Evolutionary conservation across 148 eudicot genomes (phyloP), one percentile per base, ranked within the genome.

Genomic region (Rhododendron kiyosumense): DNA sequence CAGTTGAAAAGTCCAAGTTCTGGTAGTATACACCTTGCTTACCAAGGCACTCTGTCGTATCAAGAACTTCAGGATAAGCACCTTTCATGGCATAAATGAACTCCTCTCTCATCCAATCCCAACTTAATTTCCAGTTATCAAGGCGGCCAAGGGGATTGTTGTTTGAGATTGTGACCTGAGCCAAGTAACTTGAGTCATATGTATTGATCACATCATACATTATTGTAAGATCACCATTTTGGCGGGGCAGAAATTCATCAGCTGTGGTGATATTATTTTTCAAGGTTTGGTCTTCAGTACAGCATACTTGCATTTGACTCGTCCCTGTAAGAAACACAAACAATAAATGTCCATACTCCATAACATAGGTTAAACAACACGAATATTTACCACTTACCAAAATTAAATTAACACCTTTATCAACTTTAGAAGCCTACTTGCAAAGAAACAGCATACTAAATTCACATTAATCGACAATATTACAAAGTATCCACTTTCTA

Each of bases 81-180:
- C 98, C 98, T 90, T 81, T 90, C 92, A 92, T 92, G 36, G 86
- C 18, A 28, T 38, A 43, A 38, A 94, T 94, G 74, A 94, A 94
- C 85, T 94, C 98, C 12, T 88, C 91, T 7, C 88, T 85, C 95
- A 92, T 94, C 98, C 98, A 94, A 46, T 91, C 92, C 94, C 94
- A 94, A 87, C 88, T 92, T 79, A 94, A 85, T 76, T 84, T 87
- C 98, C 98, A 94, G 73, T 92, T 90, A 84, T 94, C 98, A 74
- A 94, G 98, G 45, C 98, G 96, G 30, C 98, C 98, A 14, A 94
- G 86, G 59, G 92, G 89, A 73, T 91, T 89, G 73, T 94, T 86
- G 87, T 94, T 94, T 22, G 88, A 77, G 84, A 94, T 92, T 1
- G 98, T 91, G 18, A 94, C 96, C 85, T 91, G 89, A 59, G 98